Evolutionary conservation across 805 yeast genomes (phyloP).

Genomic region (Hanseniaspora valbyensis): DNA sequence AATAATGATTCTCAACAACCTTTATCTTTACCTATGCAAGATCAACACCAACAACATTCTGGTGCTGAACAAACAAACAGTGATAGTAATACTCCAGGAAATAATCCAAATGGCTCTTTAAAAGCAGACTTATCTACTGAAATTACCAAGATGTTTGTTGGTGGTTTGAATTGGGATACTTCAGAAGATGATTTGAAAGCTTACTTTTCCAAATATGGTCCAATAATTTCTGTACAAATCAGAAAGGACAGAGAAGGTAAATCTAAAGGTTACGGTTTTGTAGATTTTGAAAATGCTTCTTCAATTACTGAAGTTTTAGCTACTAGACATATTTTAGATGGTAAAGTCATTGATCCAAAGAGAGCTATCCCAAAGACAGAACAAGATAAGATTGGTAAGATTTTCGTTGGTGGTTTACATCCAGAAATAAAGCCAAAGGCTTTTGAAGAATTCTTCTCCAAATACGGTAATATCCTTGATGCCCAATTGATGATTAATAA

Average conservation of each 20-base stretch:
- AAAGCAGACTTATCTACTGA: slow-evolving; percentile 53
- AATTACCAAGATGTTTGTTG: slow-evolving; percentile 86
- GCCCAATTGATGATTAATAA: slow-evolving; percentile 96
- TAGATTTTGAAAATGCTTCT: slow-evolving; percentile 70
- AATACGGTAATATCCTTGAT: slow-evolving; percentile 84
- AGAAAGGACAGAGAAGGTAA: slow-evolving; percentile 90
- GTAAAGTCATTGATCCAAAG: slow-evolving; percentile 93
- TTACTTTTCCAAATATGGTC: slow-evolving; percentile 82
- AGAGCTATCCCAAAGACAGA: slow-evolving; percentile 96
- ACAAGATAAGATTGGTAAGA: slow-evolving; percentile 92
- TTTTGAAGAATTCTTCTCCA: slow-evolving; percentile 72
- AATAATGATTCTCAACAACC: too few relatives aligned
- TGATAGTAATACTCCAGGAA: neutral
- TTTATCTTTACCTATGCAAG: too few relatives aligned
- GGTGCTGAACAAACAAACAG: too few relatives aligned
- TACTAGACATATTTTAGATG: slow-evolving; percentile 82
- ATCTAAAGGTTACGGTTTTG: slow-evolving; percentile 89
- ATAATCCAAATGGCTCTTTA: slow-evolving; percentile 22
- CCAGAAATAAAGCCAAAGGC: slow-evolving; percentile 87
- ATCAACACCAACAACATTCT: too few relatives aligned
- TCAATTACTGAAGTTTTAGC: slow-evolving; percentile 80
- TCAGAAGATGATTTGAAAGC: slow-evolving; percentile 74
- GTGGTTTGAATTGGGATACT: slow-evolving; percentile 97
- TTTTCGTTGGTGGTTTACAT: slow-evolving; percentile 94
- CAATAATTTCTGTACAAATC: slow-evolving; percentile 73